Conservation (phyloP, 176 grass and related monocot species). For the Bolboschoenus planiculmis region DNA sequence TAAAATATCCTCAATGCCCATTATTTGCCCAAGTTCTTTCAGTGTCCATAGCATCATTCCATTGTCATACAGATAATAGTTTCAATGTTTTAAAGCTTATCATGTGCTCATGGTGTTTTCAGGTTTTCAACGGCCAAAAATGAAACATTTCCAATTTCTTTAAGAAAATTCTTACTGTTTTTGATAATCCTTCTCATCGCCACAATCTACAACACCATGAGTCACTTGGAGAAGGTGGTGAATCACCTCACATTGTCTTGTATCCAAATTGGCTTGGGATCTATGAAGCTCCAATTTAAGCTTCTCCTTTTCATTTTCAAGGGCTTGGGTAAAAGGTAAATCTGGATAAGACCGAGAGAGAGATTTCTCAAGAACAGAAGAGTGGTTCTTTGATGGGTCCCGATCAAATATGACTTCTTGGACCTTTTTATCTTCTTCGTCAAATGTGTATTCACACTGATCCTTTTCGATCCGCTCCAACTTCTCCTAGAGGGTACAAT, state of each 20-base stretch:
- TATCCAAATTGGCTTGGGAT: conserved; percentile 74
- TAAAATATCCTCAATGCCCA: background rate
- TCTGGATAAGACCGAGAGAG: conserved; percentile 87
- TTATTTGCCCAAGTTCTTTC: background rate
- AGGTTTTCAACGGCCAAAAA: background rate
- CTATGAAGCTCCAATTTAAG: conserved; percentile 88
- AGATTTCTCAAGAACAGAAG: conserved; percentile 74
- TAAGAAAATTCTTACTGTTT: conserved; percentile 5
- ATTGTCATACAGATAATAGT: background rate
- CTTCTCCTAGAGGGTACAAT: conserved; percentile 46
- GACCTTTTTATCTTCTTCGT: conserved; percentile 90
- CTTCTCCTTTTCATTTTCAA: conserved; percentile 87
- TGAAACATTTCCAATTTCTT: background rate
- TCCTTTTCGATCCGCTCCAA: conserved; percentile 82
- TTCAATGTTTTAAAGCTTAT: background rate
- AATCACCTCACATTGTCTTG: conserved; percentile 73
- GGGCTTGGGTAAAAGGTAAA: conserved; percentile 75
- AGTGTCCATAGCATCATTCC: background rate
- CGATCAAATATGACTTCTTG: conserved; percentile 72
- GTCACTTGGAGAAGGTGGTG: conserved; percentile 85
- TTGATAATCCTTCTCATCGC: conserved; percentile 2
- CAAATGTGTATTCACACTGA: conserved; percentile 87
- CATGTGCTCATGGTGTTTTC: background rate
- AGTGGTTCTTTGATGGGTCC: conserved; percentile 51
- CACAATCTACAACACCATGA: conserved; percentile 42